These are phyloP conservation scores for Teunomyces atbi DNA, from an alignment of 805 yeast genomes.

Conservation along the genomic window DNA sequence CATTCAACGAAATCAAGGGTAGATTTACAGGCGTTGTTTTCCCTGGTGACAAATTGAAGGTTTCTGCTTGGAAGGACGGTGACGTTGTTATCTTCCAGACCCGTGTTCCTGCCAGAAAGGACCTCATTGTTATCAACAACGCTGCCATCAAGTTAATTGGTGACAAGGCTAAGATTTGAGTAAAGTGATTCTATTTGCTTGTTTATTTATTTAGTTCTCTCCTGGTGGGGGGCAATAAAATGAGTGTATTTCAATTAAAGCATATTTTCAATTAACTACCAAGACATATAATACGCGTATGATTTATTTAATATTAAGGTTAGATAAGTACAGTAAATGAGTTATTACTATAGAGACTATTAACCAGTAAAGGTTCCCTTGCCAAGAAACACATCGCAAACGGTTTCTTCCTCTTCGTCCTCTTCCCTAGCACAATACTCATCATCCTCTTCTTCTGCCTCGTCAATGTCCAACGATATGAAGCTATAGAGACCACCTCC, in stretches of 20 bases:
- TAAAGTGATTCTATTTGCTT: conserved; percentile 5
- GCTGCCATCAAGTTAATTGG: conserved; percentile 70
- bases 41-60: conserved; percentile 88
- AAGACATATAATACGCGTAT: no score
- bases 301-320: not conserved
- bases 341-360: conserved; percentile 5
- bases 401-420: conserved; percentile 6
- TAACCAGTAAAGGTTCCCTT: not conserved
- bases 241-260: not conserved
- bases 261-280: no score
- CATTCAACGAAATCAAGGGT: conserved; percentile 79
- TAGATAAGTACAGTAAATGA: not conserved
- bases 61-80: conserved; percentile 82
- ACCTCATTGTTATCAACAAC: conserved; percentile 69
- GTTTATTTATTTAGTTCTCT: conserved; percentile 6
- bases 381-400: not conserved
- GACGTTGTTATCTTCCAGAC: conserved; percentile 76
- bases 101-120: conserved; percentile 72
- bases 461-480: conserved; percentile 21
- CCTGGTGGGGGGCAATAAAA: conserved; percentile 4
- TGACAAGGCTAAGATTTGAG: conserved; percentile 41
- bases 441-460: conserved; percentile 22
- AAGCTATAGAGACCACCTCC: conserved; percentile 23
- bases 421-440: conserved; percentile 7
- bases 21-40: conserved; percentile 89